Evolutionary conservation across 164 flowering plant species (phyloP).

Genomic region (Warburgia ugandensis): DNA sequence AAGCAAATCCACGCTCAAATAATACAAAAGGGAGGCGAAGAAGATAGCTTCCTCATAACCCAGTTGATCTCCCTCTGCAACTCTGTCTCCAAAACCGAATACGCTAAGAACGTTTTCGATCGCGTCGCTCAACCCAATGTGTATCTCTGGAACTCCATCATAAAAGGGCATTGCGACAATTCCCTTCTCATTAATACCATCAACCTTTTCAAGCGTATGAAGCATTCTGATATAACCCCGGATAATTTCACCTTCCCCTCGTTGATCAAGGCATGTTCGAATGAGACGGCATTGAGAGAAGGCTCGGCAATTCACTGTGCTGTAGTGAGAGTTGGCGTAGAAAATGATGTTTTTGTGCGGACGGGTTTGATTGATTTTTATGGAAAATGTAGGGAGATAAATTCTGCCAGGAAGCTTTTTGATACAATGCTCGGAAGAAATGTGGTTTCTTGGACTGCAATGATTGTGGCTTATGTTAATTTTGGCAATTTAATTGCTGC

Average conservation of each 20-base stretch:
- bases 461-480: conserved; percentile 8
- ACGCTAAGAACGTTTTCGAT: conserved; percentile 9
- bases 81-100: conserved; percentile 1
- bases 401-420: conserved; percentile 11
- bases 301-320: conserved; percentile 10
- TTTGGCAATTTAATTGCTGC: conserved; percentile 10
- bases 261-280: conserved; percentile 11
- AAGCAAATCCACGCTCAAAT: conserved; percentile 10
- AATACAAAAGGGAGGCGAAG: conserved; percentile 7
- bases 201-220: conserved; percentile 9
- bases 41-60: conserved; percentile 10
- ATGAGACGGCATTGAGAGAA: neutral
- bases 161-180: conserved; percentile 10
- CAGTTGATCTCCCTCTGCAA: conserved; percentile 9
- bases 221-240: conserved; percentile 1
- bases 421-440: conserved; percentile 11
- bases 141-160: conserved; percentile 15
- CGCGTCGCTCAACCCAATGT: conserved; percentile 8
- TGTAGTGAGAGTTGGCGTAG: conserved; percentile 6
- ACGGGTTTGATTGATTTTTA: conserved; percentile 16
- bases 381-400: conserved; percentile 13
- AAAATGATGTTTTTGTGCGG: conserved; percentile 8
- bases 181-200: conserved; percentile 4
- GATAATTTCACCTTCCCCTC: conserved; percentile 14
- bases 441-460: conserved; percentile 16